Evolutionary conservation across 2,329 filamentous ascomycete genomes (phyloP), one percentile per base, ranked within the genome.

Genomic region (Hymenoscyphus linearis): DNA sequence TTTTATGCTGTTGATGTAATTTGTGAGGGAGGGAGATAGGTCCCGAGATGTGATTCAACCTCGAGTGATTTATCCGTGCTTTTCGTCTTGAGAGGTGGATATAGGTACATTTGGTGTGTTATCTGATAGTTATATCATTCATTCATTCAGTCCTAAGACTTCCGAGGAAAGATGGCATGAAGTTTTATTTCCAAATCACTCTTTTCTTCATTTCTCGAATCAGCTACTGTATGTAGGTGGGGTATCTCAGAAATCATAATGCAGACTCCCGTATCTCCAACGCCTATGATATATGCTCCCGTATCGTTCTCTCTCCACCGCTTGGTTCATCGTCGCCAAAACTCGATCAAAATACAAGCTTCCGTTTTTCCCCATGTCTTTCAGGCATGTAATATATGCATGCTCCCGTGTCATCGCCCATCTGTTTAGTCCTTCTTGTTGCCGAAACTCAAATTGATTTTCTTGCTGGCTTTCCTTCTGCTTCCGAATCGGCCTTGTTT

Each of bases 381-480:
- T 9, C 10, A 47, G n/a, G 40, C 40, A n/a, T 25, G 7, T 12
- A 12, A 47, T 25, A 18, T 47, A n/a, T n/a, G n/a, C n/a, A 25
- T 22, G 14, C 18, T 22, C 9, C 40, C 12, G 40, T 47, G 40
- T 25, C 3, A 10, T 25, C n/a, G n/a, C 4, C 40, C 9, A 25
- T 44, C 31, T 22, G 4, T 31, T 67, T 61, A 72, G 52, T 85
- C 82, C n/a, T n/a, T n/a, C 22, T 86, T 84, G 60, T 87, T 82
- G 27, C 83, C 83, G 70, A 88, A 88, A 73, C 85, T 88, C 53
- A 88, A 76, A 75, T 88, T 88, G 62, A 88, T 83, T 76, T 87
- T 87, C 71, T 85, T 73, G 2, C 61, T 71, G 50, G 74, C 74
- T 71, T 85, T 73, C 5, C 27, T 72, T 72, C 26, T 62, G 65